Base-by-base conservation (phyloP, 208 protist species). In the Leptomonas seymouri region DNA sequence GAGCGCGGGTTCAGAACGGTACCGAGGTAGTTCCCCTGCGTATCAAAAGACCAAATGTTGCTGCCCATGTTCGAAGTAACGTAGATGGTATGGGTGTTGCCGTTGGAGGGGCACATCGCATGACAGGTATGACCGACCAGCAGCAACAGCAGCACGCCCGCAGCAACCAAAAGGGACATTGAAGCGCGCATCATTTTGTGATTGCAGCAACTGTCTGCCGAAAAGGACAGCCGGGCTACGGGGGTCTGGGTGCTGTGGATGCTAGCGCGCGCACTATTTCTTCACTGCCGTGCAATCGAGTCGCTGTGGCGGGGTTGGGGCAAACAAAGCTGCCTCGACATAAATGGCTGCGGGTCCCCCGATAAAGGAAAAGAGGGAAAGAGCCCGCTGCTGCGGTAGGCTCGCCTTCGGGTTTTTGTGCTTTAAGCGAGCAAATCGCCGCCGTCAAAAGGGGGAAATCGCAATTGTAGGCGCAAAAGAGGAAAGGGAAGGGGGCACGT, bases 21-120 rank as follows among this genome's bases (percentile, higher is more conserved):
- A 23, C 91, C 91, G 36, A 96, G 78, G 72, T 86, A 94, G 34
- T 82, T 86, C 14, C 91, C 91, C 18, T 73, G 68, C 3, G 91
- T 93, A 66, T 93, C 87, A 68, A 94, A 96, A 23, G 91, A 87
- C 89, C 82, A 91, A 42, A 96, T 94, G 67, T 96, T 93, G 65
- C 89, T 78, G 48, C 88, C 91, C 84, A 92, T 93, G 69, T 96
- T 96, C 8, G 88, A 87, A 2, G 91, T 96, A 11, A 93, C 76
- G 80, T 96, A 96, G 41, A 96, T 67, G 23, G 84, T 78, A 61
- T 91, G 91, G 6, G 85, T 93, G 74, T 96, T 96, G 54, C 91
- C 91, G 76, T 96, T 96, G 25, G 86, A 78, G 16, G 91, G 91
- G 67, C 91, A 95, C 5, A 76, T 39, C 1, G 84, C 85, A n/a